phyloP scores from a whole-genome alignment of 345 rosid species.

The Erodium maritimum region DNA sequence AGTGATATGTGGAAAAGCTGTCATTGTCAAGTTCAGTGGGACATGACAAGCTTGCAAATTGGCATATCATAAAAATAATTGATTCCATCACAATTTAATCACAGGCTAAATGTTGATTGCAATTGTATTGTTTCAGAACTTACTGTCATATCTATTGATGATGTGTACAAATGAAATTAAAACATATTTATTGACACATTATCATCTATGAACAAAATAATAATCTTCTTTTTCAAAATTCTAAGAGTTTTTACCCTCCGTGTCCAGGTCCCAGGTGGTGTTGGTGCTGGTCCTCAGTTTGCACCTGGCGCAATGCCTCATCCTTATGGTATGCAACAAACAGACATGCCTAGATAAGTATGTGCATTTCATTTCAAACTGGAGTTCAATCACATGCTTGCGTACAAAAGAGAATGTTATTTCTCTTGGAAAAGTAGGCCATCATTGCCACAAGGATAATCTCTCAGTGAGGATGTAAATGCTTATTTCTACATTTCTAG shows the following conservation, averaged over 20 bases:
- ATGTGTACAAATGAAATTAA: background rate
- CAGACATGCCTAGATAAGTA: background rate
- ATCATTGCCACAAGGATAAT: background rate
- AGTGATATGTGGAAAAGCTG: background rate
- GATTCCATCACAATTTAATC: background rate
- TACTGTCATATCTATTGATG: no score
- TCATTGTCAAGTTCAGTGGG: background rate
- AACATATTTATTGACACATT: background rate
- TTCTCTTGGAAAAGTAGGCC: background rate
- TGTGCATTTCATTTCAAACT: background rate
- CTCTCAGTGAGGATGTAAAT: background rate
- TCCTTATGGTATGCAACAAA: background rate
- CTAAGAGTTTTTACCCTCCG: background rate
- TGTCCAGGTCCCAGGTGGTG: background rate
- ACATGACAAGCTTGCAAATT: background rate
- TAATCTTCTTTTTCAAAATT: background rate
- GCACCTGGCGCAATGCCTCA: background rate
- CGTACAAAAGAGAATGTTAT: background rate
- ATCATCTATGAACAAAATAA: background rate
- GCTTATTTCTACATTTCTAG: background rate
- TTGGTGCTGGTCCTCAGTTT: background rate
- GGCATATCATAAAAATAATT: background rate
- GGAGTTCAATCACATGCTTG: background rate
- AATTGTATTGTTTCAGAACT: no score
- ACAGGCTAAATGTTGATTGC: background rate